Evolutionary conservation across 306 rosid genomes (phyloP).

Genomic region (Prunus armeniaca): DNA sequence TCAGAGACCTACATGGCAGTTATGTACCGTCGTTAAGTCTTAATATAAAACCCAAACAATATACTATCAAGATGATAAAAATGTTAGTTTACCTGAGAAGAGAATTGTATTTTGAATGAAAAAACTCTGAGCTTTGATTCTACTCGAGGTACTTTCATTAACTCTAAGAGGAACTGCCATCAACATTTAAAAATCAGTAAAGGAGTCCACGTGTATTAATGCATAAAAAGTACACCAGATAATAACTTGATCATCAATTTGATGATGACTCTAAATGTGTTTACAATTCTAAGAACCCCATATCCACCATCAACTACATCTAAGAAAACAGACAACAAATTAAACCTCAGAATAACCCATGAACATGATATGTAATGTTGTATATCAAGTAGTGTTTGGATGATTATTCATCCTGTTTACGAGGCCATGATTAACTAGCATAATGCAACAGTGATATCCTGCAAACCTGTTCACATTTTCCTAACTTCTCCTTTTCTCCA

Average conservation of each 20-base stretch:
- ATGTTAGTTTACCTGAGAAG: constrained; percentile 59
- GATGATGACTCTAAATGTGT: not conserved
- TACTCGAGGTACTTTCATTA: constrained; percentile 87
- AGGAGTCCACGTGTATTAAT: too few relatives aligned
- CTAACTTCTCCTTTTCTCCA: constrained; percentile 85
- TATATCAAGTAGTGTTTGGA: not conserved
- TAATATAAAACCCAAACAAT: constrained; percentile 17
- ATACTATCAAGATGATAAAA: constrained; percentile 6
- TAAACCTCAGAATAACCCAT: not conserved
- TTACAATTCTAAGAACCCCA: not conserved
- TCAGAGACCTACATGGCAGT: constrained; percentile 67
- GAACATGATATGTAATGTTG: not conserved
- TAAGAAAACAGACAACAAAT: not conserved
- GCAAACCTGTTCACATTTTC: constrained; percentile 93
- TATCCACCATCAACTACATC: not conserved
- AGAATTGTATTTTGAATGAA: constrained; percentile 81
- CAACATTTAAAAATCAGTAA: constrained; percentile 10
- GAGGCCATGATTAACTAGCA: not conserved
- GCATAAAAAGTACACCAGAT: not conserved
- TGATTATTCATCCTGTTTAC: not conserved
- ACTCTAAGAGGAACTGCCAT: constrained; percentile 71
- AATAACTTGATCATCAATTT: not conserved
- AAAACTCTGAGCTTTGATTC: constrained; percentile 89
- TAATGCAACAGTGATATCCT: constrained; percentile 12
- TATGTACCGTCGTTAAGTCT: constrained; percentile 19